A percentile compares a stretch with the other conserved stretches of the same genome.
phyloP scores from a whole-genome alignment of 2,329 filamentous ascomycete genomes.

The Botrytis deweyae region DNA sequence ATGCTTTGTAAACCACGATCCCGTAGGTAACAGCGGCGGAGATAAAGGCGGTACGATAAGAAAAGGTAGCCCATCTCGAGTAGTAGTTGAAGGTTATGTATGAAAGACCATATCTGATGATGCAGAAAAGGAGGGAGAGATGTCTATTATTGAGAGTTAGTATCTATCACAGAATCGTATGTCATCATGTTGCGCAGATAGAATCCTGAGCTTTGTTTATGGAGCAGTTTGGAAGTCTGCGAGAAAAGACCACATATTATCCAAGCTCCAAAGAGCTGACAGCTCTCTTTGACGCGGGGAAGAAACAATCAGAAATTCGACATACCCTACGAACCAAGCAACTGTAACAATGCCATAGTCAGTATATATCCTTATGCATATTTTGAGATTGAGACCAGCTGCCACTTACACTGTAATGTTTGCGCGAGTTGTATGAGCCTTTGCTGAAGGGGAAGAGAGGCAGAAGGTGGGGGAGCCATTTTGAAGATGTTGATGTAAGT shows the following conservation, averaged over 20 bases:
- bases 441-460: slow-evolving; percentile 40
- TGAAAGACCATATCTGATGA: slow-evolving; percentile 79
- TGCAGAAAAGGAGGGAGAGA: slow-evolving; percentile 78
- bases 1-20: slow-evolving; percentile 98
- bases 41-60: slow-evolving; percentile 87
- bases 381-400: slow-evolving; percentile 25
- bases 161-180: background rate
- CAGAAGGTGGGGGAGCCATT: slow-evolving; percentile 40
- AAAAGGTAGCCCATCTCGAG: slow-evolving; percentile 72
- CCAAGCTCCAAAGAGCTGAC: slow-evolving; percentile 23
- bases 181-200: slow-evolving; percentile 25
- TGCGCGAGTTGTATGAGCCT: slow-evolving; percentile 76
- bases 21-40: slow-evolving; percentile 91
- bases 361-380: slow-evolving; percentile 24
- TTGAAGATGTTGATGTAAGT: slow-evolving; percentile 1
- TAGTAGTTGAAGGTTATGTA: slow-evolving; percentile 89
- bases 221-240: background rate
- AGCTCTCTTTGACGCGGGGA: slow-evolving; percentile 18
- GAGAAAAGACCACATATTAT: slow-evolving; percentile 16
- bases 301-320: slow-evolving; percentile 37
- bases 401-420: slow-evolving; percentile 83
- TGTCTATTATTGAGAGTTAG: slow-evolving; percentile 57
- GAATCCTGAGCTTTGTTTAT: slow-evolving; percentile 18
- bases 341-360: slow-evolving; percentile 48
- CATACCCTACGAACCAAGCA: slow-evolving; percentile 80